A percentile compares a stretch with the other conserved stretches of the same genome.
phyloP scores from a whole-genome alignment of 805 yeast genomes.

The Metschnikowia colocasiae region DNA sequence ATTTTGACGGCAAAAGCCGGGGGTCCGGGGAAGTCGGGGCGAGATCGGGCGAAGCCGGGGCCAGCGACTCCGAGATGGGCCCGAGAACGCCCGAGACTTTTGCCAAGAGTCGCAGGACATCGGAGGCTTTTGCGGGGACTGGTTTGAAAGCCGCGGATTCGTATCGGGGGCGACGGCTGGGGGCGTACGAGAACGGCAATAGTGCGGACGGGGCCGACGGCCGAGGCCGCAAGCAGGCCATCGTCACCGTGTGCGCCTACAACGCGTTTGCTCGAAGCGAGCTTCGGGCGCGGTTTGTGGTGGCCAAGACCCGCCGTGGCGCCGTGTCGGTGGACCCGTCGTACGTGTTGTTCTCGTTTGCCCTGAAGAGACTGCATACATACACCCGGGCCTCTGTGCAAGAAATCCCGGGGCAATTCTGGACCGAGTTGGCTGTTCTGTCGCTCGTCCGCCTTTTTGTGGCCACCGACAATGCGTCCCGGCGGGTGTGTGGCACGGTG shows the following conservation, averaged over 20 bases:
- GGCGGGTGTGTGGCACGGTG: conserved; percentile 59
- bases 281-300: conserved; percentile 58
- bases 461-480: conserved; percentile 50
- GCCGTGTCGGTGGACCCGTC: conserved; percentile 11
- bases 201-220: not conserved
- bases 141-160: not conserved
- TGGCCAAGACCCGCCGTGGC: conserved; percentile 16
- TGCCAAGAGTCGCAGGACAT: not conserved
- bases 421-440: conserved; percentile 64
- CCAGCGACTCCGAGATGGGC: not conserved
- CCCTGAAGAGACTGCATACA: conserved; percentile 9
- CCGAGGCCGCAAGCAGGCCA: conserved; percentile 25
- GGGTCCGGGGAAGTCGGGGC: not conserved
- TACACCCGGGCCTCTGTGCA: conserved; percentile 17
- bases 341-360: conserved; percentile 10
- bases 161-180: not conserved
- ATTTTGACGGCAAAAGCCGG: not conserved
- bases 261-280: conserved; percentile 75
- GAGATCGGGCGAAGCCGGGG: not conserved
- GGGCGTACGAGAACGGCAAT: not conserved
- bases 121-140: not conserved
- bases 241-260: conserved; percentile 61
- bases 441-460: conserved; percentile 51
- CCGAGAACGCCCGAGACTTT: not conserved
- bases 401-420: conserved; percentile 25